Evolutionary conservation across 441 rosid species (phyloP).

Genomic region (Breynia disticha): DNA sequence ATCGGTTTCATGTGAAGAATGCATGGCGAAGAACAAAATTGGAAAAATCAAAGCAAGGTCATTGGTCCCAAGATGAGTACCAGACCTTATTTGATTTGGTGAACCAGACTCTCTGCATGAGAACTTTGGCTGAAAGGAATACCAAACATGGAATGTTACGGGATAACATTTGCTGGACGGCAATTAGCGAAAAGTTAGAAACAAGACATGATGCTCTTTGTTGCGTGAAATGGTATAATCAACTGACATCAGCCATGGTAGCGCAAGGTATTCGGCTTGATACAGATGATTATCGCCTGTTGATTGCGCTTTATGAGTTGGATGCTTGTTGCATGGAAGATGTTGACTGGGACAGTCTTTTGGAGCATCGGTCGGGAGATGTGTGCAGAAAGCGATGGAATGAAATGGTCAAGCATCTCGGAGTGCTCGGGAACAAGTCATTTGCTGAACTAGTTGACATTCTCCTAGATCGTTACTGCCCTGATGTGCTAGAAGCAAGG

Average conservation of each 20-base stretch:
- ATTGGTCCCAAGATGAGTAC: slow-evolving; percentile 70
- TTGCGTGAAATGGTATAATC: slow-evolving; percentile 59
- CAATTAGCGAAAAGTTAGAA: slow-evolving; percentile 44
- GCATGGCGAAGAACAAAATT: slow-evolving; percentile 53
- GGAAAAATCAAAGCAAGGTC: slow-evolving; percentile 31
- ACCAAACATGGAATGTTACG: slow-evolving; percentile 54
- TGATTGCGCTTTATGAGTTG: slow-evolving; percentile 42
- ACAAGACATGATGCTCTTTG: slow-evolving; percentile 34
- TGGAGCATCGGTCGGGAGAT: slow-evolving; percentile 56
- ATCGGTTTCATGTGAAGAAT: slow-evolving; percentile 67
- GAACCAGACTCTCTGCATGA: slow-evolving; percentile 53
- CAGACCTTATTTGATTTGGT: slow-evolving; percentile 60
- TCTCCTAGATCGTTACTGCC: slow-evolving; percentile 43
- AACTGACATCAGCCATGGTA: slow-evolving; percentile 59
- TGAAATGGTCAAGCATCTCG: slow-evolving; percentile 64
- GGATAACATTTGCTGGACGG: slow-evolving; percentile 69
- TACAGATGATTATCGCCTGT: slow-evolving; percentile 57
- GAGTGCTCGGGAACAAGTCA: slow-evolving; percentile 26
- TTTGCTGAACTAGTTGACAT: slow-evolving; percentile 66
- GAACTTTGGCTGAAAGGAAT: slow-evolving; percentile 39
- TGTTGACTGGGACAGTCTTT: slow-evolving; percentile 71
- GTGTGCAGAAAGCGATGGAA: slow-evolving; percentile 57
- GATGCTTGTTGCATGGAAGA: slow-evolving; percentile 78
- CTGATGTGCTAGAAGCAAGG: slow-evolving; percentile 57
- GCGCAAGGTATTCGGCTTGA: slow-evolving; percentile 59